A percentile compares a stretch with the other conserved stretches of the same genome.
Conservation (phyloP, 164 flowering plant species). For the Aristolochia contorta region DNA sequence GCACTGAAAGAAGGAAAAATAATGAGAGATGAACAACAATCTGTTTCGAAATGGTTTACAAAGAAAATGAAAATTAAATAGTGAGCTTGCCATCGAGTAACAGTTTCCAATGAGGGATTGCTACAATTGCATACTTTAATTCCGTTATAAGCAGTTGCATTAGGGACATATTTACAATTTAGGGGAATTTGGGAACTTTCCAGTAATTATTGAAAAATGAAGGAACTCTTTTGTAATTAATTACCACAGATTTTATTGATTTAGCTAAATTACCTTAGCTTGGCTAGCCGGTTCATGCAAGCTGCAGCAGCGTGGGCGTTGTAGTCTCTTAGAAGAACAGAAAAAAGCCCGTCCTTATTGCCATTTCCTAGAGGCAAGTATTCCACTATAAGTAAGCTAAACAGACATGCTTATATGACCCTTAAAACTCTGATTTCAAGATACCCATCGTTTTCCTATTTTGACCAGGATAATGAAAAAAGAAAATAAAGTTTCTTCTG, state of each 20-base stretch:
- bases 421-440: too few species aligned
- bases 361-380: conserved; percentile 60
- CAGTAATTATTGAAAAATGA: too few species aligned
- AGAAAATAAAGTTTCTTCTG: neutral
- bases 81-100: too few species aligned
- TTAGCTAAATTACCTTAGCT: conserved; percentile 54
- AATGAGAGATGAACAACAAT: too few species aligned
- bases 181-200: too few species aligned
- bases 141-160: neutral
- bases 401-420: neutral
- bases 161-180: too few species aligned
- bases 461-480: neutral
- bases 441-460: too few species aligned
- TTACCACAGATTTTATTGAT: neutral
- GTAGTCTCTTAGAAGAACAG: conserved; percentile 89
- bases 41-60: too few species aligned
- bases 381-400: neutral
- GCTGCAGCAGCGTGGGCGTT: conserved; percentile 81
- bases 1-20: conserved; percentile 47
- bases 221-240: too few species aligned
- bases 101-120: too few species aligned
- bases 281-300: conserved; percentile 95
- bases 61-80: too few species aligned
- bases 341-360: conserved; percentile 85
- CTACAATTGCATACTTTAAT: too few species aligned